Evolutionary conservation across 179 eudicot genomes (phyloP), one percentile per base, ranked within the genome.

Genomic region (Spinacia oleracea): DNA sequence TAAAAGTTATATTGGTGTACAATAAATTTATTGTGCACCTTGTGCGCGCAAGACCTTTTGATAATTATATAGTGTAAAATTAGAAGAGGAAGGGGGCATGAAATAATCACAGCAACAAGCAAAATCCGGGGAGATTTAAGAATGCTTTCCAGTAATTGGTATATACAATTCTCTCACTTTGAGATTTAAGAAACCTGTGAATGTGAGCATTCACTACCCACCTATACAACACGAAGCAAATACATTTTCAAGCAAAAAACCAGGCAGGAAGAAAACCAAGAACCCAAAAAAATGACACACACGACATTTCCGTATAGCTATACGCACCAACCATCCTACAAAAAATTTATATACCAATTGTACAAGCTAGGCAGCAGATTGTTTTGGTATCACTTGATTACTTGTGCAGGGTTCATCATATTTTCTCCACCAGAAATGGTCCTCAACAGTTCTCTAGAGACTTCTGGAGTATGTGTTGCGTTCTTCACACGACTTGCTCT

Each of bases 401-500:
- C 14, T 58, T 68, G 76, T 42, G 46, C 48, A 29, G 64, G 67
- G n/a, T 45, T 83, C 55, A 60, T 20, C 38, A 8, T 77, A 55
- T 60, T 77, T 53, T 87, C 85, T 71, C 83, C 86, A 21, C 86
- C 84, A 4, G 97, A 91, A 70, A 91, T 85, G 81, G 83, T 87
- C 84, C 89, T 83, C 88, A 93, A 75, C 66, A 94, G 92, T 82
- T 89, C 90, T 81, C 85, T 89, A 16, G 95, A 90, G 67, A 89
- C 83, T 11, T 90, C 83, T 55, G 88, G 93, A 18, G 92, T 90
- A 76, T 95, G 91, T 14, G 89, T 86, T 68, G 90, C 90, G 64
- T 90, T 91, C 77, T 89, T 91, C 89, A 87, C 83, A 1, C 98
- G 88, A 42, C 85, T 86, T 0, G 95, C 97, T 87, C 87, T 90